Evolutionary conservation across 352 stramenopile species (phyloP).

Genomic region (Phytophthora aleatoria): DNA sequence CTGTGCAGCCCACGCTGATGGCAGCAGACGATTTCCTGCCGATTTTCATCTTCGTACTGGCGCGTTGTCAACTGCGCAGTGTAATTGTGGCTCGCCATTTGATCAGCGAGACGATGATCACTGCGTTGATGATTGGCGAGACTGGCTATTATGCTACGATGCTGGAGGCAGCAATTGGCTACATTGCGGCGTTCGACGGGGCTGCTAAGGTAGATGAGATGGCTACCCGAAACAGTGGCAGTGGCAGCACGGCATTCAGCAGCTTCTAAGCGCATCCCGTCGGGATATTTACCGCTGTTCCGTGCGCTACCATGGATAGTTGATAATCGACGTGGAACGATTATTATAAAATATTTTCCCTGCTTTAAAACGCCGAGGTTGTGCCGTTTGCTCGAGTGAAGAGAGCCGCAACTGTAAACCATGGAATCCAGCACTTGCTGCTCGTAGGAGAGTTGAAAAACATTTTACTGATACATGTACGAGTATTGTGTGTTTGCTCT

Average conservation of each 20-base stretch:
- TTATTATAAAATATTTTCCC: too few species aligned
- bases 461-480: too few species aligned
- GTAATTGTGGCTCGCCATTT: constrained; percentile 65
- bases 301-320: too few species aligned
- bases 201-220: constrained; percentile 11
- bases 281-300: too few species aligned
- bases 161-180: constrained; percentile 74
- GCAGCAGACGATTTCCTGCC: constrained; percentile 79
- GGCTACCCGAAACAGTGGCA: constrained; percentile 18
- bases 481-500: too few species aligned
- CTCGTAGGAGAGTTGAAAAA: too few species aligned
- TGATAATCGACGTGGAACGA: too few species aligned
- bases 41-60: constrained; percentile 81
- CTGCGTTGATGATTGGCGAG: constrained; percentile 74
- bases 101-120: constrained; percentile 82
- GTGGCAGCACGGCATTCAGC: constrained; percentile 23
- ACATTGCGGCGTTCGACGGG: constrained; percentile 54
- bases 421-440: too few species aligned
- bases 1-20: constrained; percentile 35
- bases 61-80: constrained; percentile 56
- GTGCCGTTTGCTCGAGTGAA: too few species aligned
- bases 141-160: constrained; percentile 85
- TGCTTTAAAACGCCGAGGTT: too few species aligned
- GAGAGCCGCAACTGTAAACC: too few species aligned
- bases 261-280: constrained; percentile 16